Conservation (phyloP, 140 eudicot genomes). For the Oenanthe javanica region DNA sequence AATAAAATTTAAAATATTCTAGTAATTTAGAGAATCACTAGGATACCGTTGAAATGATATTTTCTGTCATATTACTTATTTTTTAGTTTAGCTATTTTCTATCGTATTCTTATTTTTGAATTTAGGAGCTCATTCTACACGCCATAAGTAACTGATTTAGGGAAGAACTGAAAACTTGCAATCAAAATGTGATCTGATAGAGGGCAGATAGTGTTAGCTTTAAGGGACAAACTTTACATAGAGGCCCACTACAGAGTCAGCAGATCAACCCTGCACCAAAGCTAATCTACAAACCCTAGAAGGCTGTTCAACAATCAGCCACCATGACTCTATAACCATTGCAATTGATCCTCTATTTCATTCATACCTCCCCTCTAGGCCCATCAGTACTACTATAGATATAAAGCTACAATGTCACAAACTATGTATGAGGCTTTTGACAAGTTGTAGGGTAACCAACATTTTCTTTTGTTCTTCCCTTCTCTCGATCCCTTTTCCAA, state of each 20-base stretch:
- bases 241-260: slow-evolving; percentile 2
- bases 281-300: not conserved
- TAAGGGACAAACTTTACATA: not conserved
- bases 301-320: not conserved
- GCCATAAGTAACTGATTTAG: not conserved
- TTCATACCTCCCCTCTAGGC: not conserved
- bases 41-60: too few species aligned
- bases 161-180: not conserved
- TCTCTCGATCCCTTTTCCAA: not conserved
- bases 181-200: not conserved
- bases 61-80: too few species aligned
- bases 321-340: not conserved
- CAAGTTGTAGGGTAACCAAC: not conserved
- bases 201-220: not conserved
- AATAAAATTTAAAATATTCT: too few species aligned
- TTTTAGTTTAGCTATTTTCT: too few species aligned
- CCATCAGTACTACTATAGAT: not conserved
- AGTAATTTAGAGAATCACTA: too few species aligned
- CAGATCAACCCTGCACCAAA: not conserved
- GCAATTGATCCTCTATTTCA: not conserved
- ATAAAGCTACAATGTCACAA: not conserved
- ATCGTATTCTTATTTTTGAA: too few species aligned
- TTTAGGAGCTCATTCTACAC: too few species aligned
- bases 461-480: not conserved
- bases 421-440: not conserved